These are phyloP conservation scores for Aspergillus versicolor DNA, from an alignment of 2,329 filamentous ascomycete species.

Conservation along the genomic window DNA sequence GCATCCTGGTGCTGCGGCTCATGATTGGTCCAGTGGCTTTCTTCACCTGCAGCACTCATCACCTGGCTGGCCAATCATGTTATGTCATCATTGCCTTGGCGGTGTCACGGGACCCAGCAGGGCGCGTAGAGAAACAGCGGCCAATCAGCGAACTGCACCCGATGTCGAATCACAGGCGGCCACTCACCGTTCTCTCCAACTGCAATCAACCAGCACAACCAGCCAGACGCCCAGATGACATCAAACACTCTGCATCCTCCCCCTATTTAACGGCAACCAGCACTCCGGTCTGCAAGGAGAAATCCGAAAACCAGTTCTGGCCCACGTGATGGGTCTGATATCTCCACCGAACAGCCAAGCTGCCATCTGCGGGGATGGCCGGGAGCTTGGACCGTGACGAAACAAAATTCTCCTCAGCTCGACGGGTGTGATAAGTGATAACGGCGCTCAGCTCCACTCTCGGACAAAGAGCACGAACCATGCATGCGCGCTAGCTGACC, in stretches of 20 bases:
- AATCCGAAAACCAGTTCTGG: neutral
- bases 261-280: slow-evolving; percentile 1
- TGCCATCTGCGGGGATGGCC: neutral
- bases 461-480: neutral
- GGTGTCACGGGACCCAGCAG: slow-evolving; percentile 18
- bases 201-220: neutral
- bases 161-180: neutral
- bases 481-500: neutral
- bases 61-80: slow-evolving; percentile 21
- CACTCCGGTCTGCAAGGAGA: neutral
- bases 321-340: neutral
- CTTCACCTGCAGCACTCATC: slow-evolving; percentile 28
- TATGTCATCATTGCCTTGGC: neutral
- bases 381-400: neutral
- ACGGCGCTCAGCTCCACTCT: slow-evolving; percentile 3
- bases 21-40: slow-evolving; percentile 21
- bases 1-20: neutral
- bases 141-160: neutral
- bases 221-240: neutral
- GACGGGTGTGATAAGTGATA: slow-evolving; percentile 8
- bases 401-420: neutral
- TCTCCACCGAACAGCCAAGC: too few relatives aligned
- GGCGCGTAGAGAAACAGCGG: slow-evolving; percentile 19
- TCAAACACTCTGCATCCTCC: neutral
- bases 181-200: neutral